These are phyloP conservation scores for Penicillium manginii DNA, from an alignment of 495 filamentous ascomycete genomes.

Conservation along the genomic window DNA sequence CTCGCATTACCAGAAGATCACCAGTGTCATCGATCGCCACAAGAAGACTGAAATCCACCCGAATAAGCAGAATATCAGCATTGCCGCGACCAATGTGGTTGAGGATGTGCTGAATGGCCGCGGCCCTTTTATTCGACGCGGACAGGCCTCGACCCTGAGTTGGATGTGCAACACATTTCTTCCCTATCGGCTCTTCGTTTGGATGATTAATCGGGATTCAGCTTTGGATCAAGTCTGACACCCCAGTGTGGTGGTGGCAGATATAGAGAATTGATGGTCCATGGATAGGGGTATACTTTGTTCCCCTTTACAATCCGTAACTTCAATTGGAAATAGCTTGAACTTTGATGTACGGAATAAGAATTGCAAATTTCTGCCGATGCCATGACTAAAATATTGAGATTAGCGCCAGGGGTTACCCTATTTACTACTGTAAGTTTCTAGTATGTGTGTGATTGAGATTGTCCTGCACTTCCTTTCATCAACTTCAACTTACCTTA, in stretches of 20 bases:
- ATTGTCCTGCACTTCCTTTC: no score
- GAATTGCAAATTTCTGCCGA: no score
- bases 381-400: no score
- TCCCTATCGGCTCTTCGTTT: constrained; percentile 7
- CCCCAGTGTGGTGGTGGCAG: no score
- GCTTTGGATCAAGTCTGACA: background rate
- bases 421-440: no score
- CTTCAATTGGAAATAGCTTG: no score
- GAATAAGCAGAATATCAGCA: constrained; percentile 23
- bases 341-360: no score
- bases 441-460: no score
- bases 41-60: constrained; percentile 24
- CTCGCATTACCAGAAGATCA: constrained; percentile 25
- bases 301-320: no score
- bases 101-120: constrained; percentile 21
- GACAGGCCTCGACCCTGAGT: constrained; percentile 24
- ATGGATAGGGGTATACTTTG: no score
- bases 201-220: background rate
- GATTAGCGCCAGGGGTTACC: no score
- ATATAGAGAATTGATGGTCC: no score
- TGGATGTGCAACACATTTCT: constrained; percentile 26
- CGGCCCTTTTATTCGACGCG: constrained; percentile 21
- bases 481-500: background rate
- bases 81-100: constrained; percentile 23
- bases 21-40: constrained; percentile 20